Evolutionary conservation across 441 rosid genomes (phyloP).

Genomic region (Dalechampia spathulata): DNA sequence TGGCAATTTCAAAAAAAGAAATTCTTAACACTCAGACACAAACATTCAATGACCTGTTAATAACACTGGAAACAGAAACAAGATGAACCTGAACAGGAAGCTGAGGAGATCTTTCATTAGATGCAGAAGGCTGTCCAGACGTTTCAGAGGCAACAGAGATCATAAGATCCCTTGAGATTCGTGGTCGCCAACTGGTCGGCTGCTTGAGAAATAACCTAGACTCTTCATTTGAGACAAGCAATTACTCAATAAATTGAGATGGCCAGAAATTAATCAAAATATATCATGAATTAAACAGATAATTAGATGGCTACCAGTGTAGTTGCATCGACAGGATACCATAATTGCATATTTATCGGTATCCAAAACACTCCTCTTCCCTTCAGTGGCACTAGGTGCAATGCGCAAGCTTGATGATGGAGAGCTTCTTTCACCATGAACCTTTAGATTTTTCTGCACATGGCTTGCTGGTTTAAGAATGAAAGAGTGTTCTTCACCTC

Average conservation of each 20-base stretch:
- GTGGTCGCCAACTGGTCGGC: constrained; percentile 83
- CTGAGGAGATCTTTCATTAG: constrained; percentile 55
- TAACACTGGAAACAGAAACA: not conserved
- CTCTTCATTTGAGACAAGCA: constrained; percentile 35
- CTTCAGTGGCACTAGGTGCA: constrained; percentile 43
- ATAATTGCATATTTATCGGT: constrained; percentile 71
- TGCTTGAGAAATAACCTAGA: constrained; percentile 93
- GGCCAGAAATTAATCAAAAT: constrained; percentile 12
- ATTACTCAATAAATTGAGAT: constrained; percentile 12
- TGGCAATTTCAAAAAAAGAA: constrained; percentile 29
- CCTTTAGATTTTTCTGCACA: constrained; percentile 48
- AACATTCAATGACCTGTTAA: not conserved
- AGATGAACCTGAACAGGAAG: constrained; percentile 86
- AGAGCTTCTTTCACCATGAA: constrained; percentile 40
- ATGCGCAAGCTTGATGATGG: constrained; percentile 38
- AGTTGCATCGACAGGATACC: constrained; percentile 92
- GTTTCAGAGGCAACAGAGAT: constrained; percentile 88
- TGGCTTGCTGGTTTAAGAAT: constrained; percentile 77
- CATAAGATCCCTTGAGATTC: constrained; percentile 75
- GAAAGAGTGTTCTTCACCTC: constrained; percentile 97
- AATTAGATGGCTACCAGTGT: constrained; percentile 46
- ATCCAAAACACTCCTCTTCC: constrained; percentile 32
- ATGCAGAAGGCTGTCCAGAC: constrained; percentile 51
- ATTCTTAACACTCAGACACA: not conserved
- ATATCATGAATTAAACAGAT: constrained; percentile 15